phyloP scores from a whole-genome alignment of 257 asterid species.

The Ilex aquifolium region DNA sequence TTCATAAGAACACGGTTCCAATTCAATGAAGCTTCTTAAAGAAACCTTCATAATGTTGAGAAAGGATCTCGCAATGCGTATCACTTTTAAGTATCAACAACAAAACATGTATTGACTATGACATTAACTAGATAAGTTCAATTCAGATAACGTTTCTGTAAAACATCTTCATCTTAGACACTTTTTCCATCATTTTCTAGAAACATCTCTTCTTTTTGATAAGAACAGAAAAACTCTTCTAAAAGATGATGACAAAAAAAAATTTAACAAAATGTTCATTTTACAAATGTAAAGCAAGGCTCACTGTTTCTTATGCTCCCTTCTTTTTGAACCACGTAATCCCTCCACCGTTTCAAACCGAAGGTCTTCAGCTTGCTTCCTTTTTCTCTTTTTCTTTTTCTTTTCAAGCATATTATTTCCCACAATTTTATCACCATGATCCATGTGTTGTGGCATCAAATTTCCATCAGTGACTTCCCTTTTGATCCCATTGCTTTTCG shows the following conservation, averaged over 20 bases:
- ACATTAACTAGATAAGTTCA: too few species aligned
- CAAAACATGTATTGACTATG: too few species aligned
- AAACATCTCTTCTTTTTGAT: too few species aligned
- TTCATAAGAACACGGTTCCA: too few species aligned
- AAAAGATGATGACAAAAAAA: not conserved
- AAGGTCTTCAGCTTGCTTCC: slow-evolving; percentile 58
- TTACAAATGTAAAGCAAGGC: slow-evolving; percentile 12
- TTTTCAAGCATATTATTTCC: slow-evolving; percentile 27
- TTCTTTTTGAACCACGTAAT: slow-evolving; percentile 49
- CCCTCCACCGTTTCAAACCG: slow-evolving; percentile 45
- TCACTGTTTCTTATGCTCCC: slow-evolving; percentile 85
- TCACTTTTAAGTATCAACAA: too few species aligned
- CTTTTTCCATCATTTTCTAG: too few species aligned
- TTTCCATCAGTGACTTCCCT: slow-evolving; percentile 37
- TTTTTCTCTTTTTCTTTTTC: slow-evolving; percentile 59
- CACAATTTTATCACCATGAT: slow-evolving; percentile 17
- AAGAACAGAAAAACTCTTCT: not conserved
- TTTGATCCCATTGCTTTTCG: slow-evolving; percentile 26
- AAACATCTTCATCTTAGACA: too few species aligned
- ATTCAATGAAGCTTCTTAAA: too few species aligned
- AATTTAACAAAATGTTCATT: not conserved
- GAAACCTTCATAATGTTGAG: too few species aligned
- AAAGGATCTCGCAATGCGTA: too few species aligned
- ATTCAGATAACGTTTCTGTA: too few species aligned
- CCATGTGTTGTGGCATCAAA: slow-evolving; percentile 15